A percentile compares a stretch with the other conserved stretches of the same genome.
These are phyloP conservation scores for Sugiyamaella pinicola DNA, from an alignment of 1,139 yeast genomes.

Conservation along the genomic window DNA sequence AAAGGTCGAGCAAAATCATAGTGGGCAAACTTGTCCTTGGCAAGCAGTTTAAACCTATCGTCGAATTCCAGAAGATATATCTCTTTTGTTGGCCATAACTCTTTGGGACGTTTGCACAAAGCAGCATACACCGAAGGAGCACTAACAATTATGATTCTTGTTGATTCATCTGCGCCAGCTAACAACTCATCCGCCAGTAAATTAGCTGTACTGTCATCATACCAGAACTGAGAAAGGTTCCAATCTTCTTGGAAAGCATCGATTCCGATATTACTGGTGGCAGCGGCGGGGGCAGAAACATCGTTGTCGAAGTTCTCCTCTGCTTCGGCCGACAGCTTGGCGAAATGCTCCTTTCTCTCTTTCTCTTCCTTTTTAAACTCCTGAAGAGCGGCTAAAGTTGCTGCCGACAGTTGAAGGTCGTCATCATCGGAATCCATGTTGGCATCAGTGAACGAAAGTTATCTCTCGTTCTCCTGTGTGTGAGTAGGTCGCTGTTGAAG, in stretches of 20 bases:
- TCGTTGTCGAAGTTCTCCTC: slow-evolving; percentile 53
- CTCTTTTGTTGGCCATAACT: slow-evolving; percentile 47
- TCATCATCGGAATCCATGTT: slow-evolving; percentile 15
- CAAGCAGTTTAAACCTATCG: slow-evolving; percentile 69
- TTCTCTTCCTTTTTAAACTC: slow-evolving; percentile 72
- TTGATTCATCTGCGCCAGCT: slow-evolving; percentile 68
- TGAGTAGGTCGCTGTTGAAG: not conserved
- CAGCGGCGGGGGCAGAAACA: slow-evolving; percentile 22
- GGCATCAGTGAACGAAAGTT: not conserved
- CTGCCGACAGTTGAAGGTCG: slow-evolving; percentile 55
- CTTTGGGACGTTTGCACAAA: slow-evolving; percentile 49
- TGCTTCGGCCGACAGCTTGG: slow-evolving; percentile 57
- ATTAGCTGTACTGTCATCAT: slow-evolving; percentile 64
- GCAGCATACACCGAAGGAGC: slow-evolving; percentile 95
- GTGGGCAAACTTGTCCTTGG: slow-evolving; percentile 65
- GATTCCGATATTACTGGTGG: slow-evolving; percentile 46
- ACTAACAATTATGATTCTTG: slow-evolving; percentile 74
- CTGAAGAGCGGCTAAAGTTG: slow-evolving; percentile 74
- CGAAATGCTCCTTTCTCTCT: slow-evolving; percentile 60
- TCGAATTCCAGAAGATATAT: slow-evolving; percentile 78
- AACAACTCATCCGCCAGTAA: slow-evolving; percentile 66
- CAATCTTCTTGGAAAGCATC: slow-evolving; percentile 83
- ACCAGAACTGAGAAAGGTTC: slow-evolving; percentile 92
- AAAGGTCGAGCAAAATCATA: slow-evolving; percentile 78
- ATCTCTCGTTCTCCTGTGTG: too few species aligned